Evolutionary conservation across 2,329 filamentous ascomycete genomes (phyloP), one percentile per base, ranked within the genome.

Genomic region (Microdochium trichocladiopsis): DNA sequence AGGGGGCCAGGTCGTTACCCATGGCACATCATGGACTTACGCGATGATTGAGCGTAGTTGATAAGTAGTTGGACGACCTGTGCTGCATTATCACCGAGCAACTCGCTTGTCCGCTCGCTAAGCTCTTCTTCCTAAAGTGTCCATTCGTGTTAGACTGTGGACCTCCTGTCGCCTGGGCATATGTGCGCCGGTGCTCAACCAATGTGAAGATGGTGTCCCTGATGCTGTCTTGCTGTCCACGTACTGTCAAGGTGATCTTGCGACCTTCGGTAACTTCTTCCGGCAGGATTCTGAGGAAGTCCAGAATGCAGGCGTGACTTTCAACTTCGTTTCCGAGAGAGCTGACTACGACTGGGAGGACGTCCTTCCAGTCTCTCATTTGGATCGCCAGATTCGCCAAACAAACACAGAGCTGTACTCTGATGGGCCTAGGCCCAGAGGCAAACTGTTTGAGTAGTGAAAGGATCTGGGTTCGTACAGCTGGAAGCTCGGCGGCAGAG

Each of bases 211-310:
- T 66, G 62, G 72, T 68, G 72, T 70, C 22, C n/a, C 6, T 72
- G 75, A 10, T 23, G 14, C 69, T 73, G 67, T 67, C 64, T 73
- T 69, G 76, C 76, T 77, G 76, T 87, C 84, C 81, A 93, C 90
- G 77, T 94, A 96, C 92, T 83, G 90, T 92, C 75, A 99, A 82
- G 80, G 91, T 96, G 80, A 99, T 96, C 78, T 97, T 99, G 74
- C 94, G 90, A 75, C 94, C 94, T 80, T 99, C 93, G 62, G 90
- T 97, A 66, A 99, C 94, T 80, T 99, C 94, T 78, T 99, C 94
- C 52, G 94, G 94, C 59, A 99, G 84, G 63, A 99, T 92, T 70
- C 90, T 91, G 59, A 99, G 79, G 71, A 99, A 99, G 71, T 99
- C 94, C 65, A 99, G 79, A 63, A 97, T 88, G 69, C 88, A 94